A percentile compares a stretch with the other conserved stretches of the same genome.
Evolutionary conservation across 257 asterid genomes (phyloP).

Genomic region (Nicotiana sylvestris): DNA sequence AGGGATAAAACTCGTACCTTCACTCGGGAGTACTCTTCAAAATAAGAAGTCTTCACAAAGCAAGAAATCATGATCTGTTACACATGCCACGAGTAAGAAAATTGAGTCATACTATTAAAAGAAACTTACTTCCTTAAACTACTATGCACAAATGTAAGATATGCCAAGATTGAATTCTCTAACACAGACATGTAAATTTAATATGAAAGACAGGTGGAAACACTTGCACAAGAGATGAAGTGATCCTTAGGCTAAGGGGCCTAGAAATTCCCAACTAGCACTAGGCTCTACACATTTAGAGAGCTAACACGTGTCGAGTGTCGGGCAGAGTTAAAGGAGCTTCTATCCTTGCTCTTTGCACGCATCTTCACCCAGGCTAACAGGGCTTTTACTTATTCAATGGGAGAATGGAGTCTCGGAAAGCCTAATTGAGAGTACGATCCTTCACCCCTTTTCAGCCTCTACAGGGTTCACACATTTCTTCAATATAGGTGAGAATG

Average conservation of each 20-base stretch:
- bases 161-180: neutral
- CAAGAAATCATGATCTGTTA: conserved; percentile 90
- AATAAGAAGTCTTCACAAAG: conserved; percentile 96
- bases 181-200: neutral
- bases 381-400: neutral
- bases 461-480: neutral
- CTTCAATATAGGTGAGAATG: neutral
- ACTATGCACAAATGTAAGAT: neutral
- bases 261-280: conserved; percentile 6
- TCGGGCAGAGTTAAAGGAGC: neutral
- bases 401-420: neutral
- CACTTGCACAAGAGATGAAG: neutral
- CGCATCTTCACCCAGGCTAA: neutral
- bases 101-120: neutral
- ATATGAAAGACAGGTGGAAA: neutral
- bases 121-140: neutral
- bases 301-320: neutral
- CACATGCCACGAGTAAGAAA: neutral
- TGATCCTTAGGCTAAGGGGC: neutral
- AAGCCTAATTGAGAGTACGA: neutral
- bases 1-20: conserved; percentile 55
- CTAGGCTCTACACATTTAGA: neutral
- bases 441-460: neutral
- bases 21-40: conserved; percentile 89
- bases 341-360: neutral